Conservation (phyloP, 441 rosid genomes). For the Erodium chrysanthum region DNA sequence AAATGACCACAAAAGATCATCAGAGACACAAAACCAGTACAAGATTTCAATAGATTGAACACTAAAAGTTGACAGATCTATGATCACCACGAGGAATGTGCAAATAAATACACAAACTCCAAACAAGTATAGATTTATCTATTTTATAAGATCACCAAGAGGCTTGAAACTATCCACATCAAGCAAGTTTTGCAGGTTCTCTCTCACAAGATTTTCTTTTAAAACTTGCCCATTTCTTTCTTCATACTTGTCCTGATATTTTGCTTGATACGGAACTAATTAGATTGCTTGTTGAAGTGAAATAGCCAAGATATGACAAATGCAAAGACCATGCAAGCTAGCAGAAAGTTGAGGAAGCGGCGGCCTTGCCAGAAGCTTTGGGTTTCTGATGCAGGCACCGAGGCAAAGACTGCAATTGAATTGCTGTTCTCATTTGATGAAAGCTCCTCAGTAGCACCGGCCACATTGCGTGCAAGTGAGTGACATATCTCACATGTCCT, state of each 20-base stretch:
- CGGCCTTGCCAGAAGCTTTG: conserved; percentile 53
- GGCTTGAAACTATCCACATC: too few relatives aligned
- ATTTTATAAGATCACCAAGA: too few relatives aligned
- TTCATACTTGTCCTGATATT: not conserved
- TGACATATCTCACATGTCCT: conserved; percentile 79
- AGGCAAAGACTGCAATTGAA: conserved; percentile 26
- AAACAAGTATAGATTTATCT: too few relatives aligned
- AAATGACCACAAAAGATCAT: too few relatives aligned
- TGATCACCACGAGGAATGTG: too few relatives aligned
- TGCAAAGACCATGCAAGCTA: conserved; percentile 67
- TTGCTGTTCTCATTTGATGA: conserved; percentile 25
- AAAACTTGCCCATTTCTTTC: too few relatives aligned
- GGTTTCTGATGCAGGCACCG: conserved; percentile 29
- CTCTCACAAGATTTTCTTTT: not conserved
- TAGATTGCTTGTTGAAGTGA: conserved; percentile 39
- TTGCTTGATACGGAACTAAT: conserved; percentile 22
- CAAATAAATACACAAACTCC: too few relatives aligned
- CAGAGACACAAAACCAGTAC: too few relatives aligned
- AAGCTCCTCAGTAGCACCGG: conserved; percentile 32
- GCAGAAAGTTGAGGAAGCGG: conserved; percentile 51
- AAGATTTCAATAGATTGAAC: too few relatives aligned
- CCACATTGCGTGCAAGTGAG: conserved; percentile 45
- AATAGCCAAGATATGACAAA: conserved; percentile 63
- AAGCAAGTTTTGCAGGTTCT: too few relatives aligned
- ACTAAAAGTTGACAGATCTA: too few relatives aligned